phyloP scores from a whole-genome alignment of 352 stramenopile genomes.

The Thalassiosira ordinaria region DNA sequence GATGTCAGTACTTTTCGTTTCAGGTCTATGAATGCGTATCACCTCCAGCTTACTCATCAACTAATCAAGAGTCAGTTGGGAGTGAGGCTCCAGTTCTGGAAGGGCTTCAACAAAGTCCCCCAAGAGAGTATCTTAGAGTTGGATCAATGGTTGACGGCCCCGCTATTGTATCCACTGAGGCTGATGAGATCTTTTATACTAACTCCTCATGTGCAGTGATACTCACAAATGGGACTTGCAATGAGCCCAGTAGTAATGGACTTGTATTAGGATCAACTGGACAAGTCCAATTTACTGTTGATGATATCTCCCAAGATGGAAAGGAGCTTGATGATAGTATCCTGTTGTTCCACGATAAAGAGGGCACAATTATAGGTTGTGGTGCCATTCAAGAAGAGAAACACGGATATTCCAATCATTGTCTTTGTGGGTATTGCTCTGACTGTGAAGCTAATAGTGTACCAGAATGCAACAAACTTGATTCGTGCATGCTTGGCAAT shows the following conservation, averaged over 20 bases:
- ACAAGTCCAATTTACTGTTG: not conserved
- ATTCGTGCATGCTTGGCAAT: slow-evolving; percentile 9
- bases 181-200: too few species aligned
- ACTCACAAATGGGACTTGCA: slow-evolving; percentile 1
- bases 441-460: not conserved
- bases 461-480: slow-evolving; percentile 5
- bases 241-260: not conserved
- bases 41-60: too few species aligned
- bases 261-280: not conserved
- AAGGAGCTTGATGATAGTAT: not conserved
- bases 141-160: too few species aligned
- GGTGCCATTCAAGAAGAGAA: not conserved
- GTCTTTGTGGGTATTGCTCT: slow-evolving; percentile 11
- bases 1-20: slow-evolving; percentile 38
- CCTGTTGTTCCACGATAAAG: slow-evolving; percentile 13
- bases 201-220: slow-evolving; percentile 13
- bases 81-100: too few species aligned
- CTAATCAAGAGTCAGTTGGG: not conserved
- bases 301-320: slow-evolving; percentile 1
- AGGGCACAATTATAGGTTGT: slow-evolving; percentile 1
- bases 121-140: too few species aligned
- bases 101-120: too few species aligned
- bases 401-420: not conserved
- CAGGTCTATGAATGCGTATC: slow-evolving; percentile 21
- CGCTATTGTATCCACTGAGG: too few species aligned